A percentile compares a stretch with the other conserved stretches of the same genome.
Conservation (phyloP, 352 stramenopile species). For the Phytophthora nicotianae region DNA sequence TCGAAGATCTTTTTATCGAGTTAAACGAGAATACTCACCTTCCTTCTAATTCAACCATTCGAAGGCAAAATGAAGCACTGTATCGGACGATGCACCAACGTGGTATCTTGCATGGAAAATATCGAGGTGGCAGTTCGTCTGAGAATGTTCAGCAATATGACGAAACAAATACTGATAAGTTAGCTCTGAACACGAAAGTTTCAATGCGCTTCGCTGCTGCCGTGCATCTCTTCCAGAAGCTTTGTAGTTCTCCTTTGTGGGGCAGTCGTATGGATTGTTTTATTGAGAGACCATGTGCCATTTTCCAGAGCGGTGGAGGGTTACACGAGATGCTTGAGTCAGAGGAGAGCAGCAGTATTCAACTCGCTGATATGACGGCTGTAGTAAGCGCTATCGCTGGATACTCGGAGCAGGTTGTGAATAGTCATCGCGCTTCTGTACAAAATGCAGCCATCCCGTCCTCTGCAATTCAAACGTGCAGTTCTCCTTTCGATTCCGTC, state of each 20-base stretch:
- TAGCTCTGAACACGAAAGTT: not conserved
- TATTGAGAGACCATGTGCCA: not conserved
- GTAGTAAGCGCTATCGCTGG: constrained; percentile 18
- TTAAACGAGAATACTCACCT: constrained; percentile 10
- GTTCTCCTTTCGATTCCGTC: constrained; percentile 21
- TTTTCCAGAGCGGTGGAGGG: constrained; percentile 2
- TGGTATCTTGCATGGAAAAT: constrained; percentile 14
- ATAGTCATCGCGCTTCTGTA: constrained; percentile 19
- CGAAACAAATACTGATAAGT: not conserved
- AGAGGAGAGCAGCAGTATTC: not conserved
- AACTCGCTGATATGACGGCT: constrained; percentile 8
- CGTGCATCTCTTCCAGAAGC: constrained; percentile 36
- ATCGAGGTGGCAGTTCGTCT: not conserved
- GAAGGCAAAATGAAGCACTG: constrained; percentile 36
- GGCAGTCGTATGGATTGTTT: constrained; percentile 19
- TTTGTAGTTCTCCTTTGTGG: constrained; percentile 29
- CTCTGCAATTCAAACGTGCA: constrained; percentile 5
- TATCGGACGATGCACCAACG: constrained; percentile 21
- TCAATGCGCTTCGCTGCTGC: constrained; percentile 33
- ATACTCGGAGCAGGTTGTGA: constrained; percentile 33
- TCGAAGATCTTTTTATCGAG: constrained; percentile 20
- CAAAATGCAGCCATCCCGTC: not conserved
- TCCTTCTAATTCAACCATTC: constrained; percentile 1
- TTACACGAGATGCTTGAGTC: constrained; percentile 12
- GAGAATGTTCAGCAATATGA: not conserved